Evolutionary conservation across 2,329 filamentous ascomycete species (phyloP).

Genomic region (Lecanicillium sp.): DNA sequence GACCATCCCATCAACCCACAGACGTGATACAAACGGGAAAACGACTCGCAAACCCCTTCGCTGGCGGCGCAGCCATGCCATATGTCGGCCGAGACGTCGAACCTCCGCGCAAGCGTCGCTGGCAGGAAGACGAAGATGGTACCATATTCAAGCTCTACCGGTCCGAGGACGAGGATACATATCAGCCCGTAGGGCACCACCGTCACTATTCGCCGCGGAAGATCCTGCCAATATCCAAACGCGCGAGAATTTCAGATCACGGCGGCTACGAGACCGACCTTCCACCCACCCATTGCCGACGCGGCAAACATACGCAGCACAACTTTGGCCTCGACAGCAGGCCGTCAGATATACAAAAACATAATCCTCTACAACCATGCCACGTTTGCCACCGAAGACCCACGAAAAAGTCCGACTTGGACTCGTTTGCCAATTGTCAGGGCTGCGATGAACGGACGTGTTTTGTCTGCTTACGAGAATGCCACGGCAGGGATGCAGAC

Average conservation of each 20-base stretch:
- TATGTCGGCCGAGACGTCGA: constrained; percentile 6
- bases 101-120: constrained; percentile 9
- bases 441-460: constrained; percentile 56
- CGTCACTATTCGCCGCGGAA: constrained; percentile 1
- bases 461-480: constrained; percentile 61
- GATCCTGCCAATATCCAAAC: constrained; percentile 5
- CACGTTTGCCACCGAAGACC: constrained; percentile 62
- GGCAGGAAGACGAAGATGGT: constrained; percentile 2
- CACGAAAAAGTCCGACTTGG: constrained; percentile 56
- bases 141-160: neutral
- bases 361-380: constrained; percentile 42
- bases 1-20: too few species aligned
- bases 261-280: neutral
- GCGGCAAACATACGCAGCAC: neutral
- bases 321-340: neutral
- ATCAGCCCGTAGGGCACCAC: neutral
- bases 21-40: too few species aligned
- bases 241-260: neutral
- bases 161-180: neutral
- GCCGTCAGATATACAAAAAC: neutral
- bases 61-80: constrained; percentile 5
- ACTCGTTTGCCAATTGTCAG: constrained; percentile 57
- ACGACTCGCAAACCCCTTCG: neutral
- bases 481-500: constrained; percentile 38
- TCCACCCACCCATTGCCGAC: neutral